These are phyloP conservation scores for Aspergillus pseudonomiae DNA, from an alignment of 2,329 filamentous ascomycete genomes.

Conservation along the genomic window DNA sequence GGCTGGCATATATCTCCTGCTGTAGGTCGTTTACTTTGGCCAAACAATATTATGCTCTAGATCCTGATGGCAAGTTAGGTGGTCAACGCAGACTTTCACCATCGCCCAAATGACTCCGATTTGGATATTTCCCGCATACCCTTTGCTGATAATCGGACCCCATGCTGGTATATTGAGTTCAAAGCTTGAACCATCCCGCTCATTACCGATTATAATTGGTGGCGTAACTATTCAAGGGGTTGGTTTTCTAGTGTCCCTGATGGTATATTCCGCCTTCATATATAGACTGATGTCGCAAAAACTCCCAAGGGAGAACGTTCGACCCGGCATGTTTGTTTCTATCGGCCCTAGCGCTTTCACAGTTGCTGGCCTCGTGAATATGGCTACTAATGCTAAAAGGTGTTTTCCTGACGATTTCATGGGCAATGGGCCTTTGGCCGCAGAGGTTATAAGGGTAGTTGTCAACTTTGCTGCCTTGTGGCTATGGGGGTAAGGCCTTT, in stretches of 20 bases:
- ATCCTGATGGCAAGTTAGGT: constrained; percentile 44
- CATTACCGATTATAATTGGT: constrained; percentile 61
- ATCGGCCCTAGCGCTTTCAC: constrained; percentile 77
- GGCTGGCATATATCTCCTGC: constrained; percentile 71
- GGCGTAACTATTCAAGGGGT: constrained; percentile 66
- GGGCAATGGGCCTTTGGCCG: constrained; percentile 58
- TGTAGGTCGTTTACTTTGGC: constrained; percentile 52
- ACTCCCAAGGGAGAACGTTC: constrained; percentile 71
- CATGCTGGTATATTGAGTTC: constrained; percentile 65
- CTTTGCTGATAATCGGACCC: constrained; percentile 74
- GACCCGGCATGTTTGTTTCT: constrained; percentile 83
- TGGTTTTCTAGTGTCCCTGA: constrained; percentile 67
- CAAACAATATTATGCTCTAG: neutral
- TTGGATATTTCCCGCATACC: constrained; percentile 87
- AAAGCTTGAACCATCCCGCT: constrained; percentile 47
- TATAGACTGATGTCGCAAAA: constrained; percentile 90
- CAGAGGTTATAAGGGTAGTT: constrained; percentile 57
- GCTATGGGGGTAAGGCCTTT: constrained; percentile 67
- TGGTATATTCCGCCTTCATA: constrained; percentile 82
- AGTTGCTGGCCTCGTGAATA: constrained; percentile 61
- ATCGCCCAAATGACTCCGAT: constrained; percentile 85
- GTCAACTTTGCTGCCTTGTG: constrained; percentile 71
- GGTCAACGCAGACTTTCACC: constrained; percentile 68
- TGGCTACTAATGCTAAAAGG: constrained; percentile 55
- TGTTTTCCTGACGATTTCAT: constrained; percentile 59